phyloP scores from a whole-genome alignment of 1,139 yeast species.

The Schwanniomyces etchellsii region DNA sequence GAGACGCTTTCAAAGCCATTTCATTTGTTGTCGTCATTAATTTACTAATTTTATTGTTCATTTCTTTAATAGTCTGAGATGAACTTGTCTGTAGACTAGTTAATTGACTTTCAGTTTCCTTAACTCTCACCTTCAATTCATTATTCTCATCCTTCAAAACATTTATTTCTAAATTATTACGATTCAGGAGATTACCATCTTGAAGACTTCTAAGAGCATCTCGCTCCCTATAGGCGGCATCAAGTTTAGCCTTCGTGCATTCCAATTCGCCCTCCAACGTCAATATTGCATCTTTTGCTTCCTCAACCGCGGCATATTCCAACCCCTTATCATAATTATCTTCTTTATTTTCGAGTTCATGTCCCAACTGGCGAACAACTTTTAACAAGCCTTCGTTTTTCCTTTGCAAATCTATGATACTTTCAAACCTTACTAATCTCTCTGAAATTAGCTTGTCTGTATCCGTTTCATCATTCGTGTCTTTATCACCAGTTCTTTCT shows the following conservation, averaged over 20 bases:
- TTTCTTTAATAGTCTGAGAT: slow-evolving; percentile 15
- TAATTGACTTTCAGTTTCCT: slow-evolving; percentile 23
- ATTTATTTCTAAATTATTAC: slow-evolving; percentile 12
- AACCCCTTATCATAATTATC: slow-evolving; percentile 33
- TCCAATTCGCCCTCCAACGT: slow-evolving; percentile 61
- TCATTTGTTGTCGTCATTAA: slow-evolving; percentile 24
- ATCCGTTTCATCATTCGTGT: slow-evolving; percentile 43
- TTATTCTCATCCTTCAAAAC: slow-evolving; percentile 23
- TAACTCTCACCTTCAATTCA: slow-evolving; percentile 23
- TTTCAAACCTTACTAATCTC: slow-evolving; percentile 64
- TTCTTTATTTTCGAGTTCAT: slow-evolving; percentile 54
- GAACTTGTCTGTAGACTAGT: slow-evolving; percentile 27
- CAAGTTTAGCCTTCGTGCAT: slow-evolving; percentile 42
- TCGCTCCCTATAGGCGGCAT: slow-evolving; percentile 55
- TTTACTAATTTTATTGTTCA: slow-evolving; percentile 24
- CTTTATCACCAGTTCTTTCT: slow-evolving; percentile 29
- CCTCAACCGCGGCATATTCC: slow-evolving; percentile 59
- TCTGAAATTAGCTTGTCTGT: slow-evolving; percentile 69
- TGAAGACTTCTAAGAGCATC: slow-evolving; percentile 54
- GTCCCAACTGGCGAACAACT: slow-evolving; percentile 65
- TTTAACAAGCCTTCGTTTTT: slow-evolving; percentile 68
- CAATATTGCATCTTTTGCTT: slow-evolving; percentile 72
- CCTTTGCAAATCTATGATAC: slow-evolving; percentile 61
- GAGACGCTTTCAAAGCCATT: slow-evolving; percentile 23
- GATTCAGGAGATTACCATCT: slow-evolving; percentile 8